phyloP scores from a whole-genome alignment of 176 grass and related monocot species.

The Rhynchospora pubera region DNA sequence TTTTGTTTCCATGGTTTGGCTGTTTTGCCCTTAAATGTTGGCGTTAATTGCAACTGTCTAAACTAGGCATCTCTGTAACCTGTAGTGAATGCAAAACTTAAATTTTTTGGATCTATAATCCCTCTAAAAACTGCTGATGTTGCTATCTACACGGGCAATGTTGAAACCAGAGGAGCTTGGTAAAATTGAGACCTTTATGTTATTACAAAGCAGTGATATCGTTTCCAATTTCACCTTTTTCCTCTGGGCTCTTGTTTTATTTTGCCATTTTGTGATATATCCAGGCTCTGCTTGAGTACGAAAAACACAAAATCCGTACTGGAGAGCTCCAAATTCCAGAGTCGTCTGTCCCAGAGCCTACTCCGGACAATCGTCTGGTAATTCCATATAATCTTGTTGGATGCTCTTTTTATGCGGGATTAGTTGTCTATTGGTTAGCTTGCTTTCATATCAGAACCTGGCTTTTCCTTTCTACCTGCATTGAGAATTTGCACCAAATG shows the following conservation, averaged over 20 bases:
- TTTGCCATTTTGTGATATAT: constrained; percentile 27
- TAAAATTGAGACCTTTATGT: not conserved
- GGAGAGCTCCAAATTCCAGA: constrained; percentile 74
- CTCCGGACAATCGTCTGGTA: constrained; percentile 52
- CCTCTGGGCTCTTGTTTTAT: not conserved
- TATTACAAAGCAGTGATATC: not conserved
- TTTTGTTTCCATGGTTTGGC: not conserved
- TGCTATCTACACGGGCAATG: not conserved
- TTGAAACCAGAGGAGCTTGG: not conserved
- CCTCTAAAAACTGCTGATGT: not conserved
- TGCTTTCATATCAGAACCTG: not conserved
- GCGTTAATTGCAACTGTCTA: not conserved
- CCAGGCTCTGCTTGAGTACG: constrained; percentile 90
- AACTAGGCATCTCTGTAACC: not conserved
- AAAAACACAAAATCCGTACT: constrained; percentile 90
- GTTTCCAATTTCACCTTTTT: not conserved
- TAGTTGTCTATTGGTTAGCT: not conserved
- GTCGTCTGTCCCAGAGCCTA: constrained; percentile 44
- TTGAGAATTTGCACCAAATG: not conserved
- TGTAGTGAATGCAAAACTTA: not conserved
- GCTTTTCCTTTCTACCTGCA: too few species aligned
- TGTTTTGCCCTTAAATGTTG: not conserved
- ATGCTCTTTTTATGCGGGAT: constrained; percentile 2
- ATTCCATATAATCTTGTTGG: constrained; percentile 14
- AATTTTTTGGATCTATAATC: not conserved